Percentiles rank a stretch among this genome's conserved stretches.
Conservation (phyloP, 73 alveolate species). For the Uronychia binucleata region DNA sequence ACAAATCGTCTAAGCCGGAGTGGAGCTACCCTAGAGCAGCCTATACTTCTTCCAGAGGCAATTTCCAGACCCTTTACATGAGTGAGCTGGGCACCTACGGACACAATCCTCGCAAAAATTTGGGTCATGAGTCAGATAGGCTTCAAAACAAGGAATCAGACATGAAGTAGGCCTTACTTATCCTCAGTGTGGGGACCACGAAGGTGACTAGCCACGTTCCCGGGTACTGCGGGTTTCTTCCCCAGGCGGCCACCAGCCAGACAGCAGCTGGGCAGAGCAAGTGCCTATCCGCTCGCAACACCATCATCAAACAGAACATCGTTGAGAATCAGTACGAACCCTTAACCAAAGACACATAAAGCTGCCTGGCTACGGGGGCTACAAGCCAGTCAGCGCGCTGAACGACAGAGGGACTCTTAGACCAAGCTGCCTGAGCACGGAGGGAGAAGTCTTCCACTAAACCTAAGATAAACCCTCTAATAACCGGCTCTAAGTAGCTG, state of each 20-base stretch:
- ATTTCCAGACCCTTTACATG: slow-evolving; percentile 42
- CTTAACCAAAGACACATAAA: slow-evolving; percentile 4
- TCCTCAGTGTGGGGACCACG: slow-evolving; percentile 54
- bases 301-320: slow-evolving; percentile 55
- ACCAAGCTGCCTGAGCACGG: slow-evolving; percentile 51
- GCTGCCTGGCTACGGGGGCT: slow-evolving; percentile 71
- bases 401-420: slow-evolving; percentile 68
- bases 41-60: slow-evolving; percentile 49
- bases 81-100: slow-evolving; percentile 64
- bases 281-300: slow-evolving; percentile 23
- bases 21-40: slow-evolving; percentile 67
- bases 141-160: slow-evolving; percentile 35
- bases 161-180: not conserved
- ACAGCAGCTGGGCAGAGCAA: slow-evolving; percentile 48
- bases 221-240: slow-evolving; percentile 66
- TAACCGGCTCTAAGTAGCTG: too few relatives aligned
- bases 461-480: too few relatives aligned
- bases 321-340: slow-evolving; percentile 42
- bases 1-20: slow-evolving; percentile 48
- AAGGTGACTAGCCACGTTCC: slow-evolving; percentile 64
- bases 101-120: slow-evolving; percentile 51
- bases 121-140: slow-evolving; percentile 33
- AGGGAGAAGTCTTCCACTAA: too few relatives aligned
- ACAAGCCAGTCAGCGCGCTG: slow-evolving; percentile 62
- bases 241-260: slow-evolving; percentile 39